Base-by-base conservation (phyloP, 2,329 filamentous ascomycete genomes). In the Huntiella moniliformis region DNA sequence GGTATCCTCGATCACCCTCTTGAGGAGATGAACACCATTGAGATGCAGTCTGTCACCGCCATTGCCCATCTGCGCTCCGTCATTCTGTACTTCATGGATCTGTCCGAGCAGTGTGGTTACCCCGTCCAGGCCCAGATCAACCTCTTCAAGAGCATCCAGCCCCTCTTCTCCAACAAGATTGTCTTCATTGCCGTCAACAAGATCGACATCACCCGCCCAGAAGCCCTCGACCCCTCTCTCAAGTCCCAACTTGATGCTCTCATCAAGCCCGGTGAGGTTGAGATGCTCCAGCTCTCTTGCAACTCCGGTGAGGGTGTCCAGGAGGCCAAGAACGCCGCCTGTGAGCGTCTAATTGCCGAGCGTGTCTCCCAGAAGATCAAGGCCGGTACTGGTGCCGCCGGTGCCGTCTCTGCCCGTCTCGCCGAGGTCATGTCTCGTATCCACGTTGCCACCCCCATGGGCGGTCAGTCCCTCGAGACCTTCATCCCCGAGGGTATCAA, bases 11-110 rank as follows among this genome's bases (percentile, higher is more conserved):
- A 98, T 56, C 91, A 98, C 61, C 87, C 88, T 33, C 75, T 98
- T 6, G 91, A 96, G 65, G 91, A 96, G 67, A 98, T 96, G 91
- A 94, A 95, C 67, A 96, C 91, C 3, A 98, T 98, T 59, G 91
- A 98, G 65, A 96, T 96, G 85, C 31, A 45, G 35, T 82, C 82
- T 51, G 95, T 98, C 54, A 96, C 88, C 13, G 91, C 92, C 8
- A 94, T 98, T 66, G 91, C 91, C 44, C 92, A 98, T 68, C 70
- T 98, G 59, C 77, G 88, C 56, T 92, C 87, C 37, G 88, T 88
- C 47, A 92, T 98, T 53, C 70, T 96, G 50, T 96, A 96, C 65
- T 96, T 96, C 60, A 94, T 96, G 83, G 88, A 96, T 68, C 69
- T 95, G 51, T 93, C 83, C 16, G 88, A 95, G 68, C 85, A 94